Base-by-base conservation (phyloP, 352 stramenopile species). In the Phytopythium oedochilum region DNA sequence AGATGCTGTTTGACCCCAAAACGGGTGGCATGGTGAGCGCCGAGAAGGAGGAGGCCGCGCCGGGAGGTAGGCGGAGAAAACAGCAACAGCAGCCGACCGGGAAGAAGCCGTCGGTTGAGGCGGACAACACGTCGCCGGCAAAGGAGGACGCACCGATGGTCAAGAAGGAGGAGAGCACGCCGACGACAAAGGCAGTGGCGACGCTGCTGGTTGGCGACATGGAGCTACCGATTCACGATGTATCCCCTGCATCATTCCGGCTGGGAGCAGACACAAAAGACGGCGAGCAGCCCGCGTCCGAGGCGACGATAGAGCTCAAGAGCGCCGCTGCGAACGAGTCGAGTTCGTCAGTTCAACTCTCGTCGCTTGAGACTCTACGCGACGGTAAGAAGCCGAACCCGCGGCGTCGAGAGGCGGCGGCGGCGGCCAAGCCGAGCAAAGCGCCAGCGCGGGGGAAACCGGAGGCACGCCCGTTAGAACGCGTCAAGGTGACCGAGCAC, bases 1-100 rank as follows among this genome's bases (percentile, higher is more conserved):
- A 82, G 32, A 85, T 89, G 75, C 59, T 92, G 5, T 90, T 88
- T 63, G 79, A 92, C 34, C 82, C 71, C 2, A 89, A 84, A 55
- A 88, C 66, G 15, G 82, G 75, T 3, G 59, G 23, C 14, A 83
- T 89, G 75, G 60, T 92, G 20, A 75, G 61, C 35, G 76, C 61
- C 0, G 62, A 77, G 38, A 66, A 72, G 17, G 54, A 55, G 12
- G 34, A 44, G 3, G 15, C 42, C 12, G n/a, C 38, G 38, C 9
- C 38, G 6, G 10, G 2, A 6, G 34, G 3, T 25, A 29, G 42
- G 17, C 42, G 46, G n/a, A 25, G 15, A 15, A 59, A 44, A 25
- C 15, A 32, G 50, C 61, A 60, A 29, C 35, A 62, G 3, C 48
- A 20, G 3, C 12, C 11, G 4, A 3, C 20, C 23, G 29, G 20